Base-by-base conservation (phyloP, 73 alveolate genomes). In the Blepharisma japonicum region DNA sequence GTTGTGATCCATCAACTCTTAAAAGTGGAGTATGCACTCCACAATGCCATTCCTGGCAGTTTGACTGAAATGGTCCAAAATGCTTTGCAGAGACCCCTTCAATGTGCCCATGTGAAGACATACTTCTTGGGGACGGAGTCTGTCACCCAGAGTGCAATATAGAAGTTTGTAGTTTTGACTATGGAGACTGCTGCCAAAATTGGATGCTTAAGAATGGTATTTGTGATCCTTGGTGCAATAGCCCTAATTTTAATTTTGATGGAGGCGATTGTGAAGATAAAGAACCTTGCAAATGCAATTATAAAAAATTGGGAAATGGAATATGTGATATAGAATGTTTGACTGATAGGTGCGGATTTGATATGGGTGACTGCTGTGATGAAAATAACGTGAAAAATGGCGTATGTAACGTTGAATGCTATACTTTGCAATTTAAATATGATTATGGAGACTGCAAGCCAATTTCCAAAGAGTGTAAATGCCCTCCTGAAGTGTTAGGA, bases 281-380 rank as follows among this genome's bases (percentile, higher is more conserved):
- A 53, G 18, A 20, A n/a, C 23, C 68, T n/a, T n/a, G 23, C 68
- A 53, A 70, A 2, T 70, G 80, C 66, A 18, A 14, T 47, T 39
- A 45, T 45, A 45, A 45, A 9, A 70, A n/a, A 9, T 54, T 70
- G 2, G 80, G 80, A 70, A 45, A 70, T 70, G 80, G 80, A 3
- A 45, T 45, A 18, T 70, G 80, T 70, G 45, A 70, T 25, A 70
- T n/a, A 7, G 42, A 9, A 14, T 70, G 80, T 45, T 14, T 14
- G 11, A 1, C n/a, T 9, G 80, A 25, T 11, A 18, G 45, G 11
- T 70, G 80, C 27, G 27, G 27, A 14, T 70, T 39, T 25, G 80
- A 70, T 45, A 14, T 14, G 11, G 80, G 80, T 1, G 80, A 70
- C 6, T 70, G 80, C 27, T 9, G 74, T 25, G 42, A 32, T 32